Base-by-base conservation (phyloP, 345 rosid species). In the Durio zibethinus region DNA sequence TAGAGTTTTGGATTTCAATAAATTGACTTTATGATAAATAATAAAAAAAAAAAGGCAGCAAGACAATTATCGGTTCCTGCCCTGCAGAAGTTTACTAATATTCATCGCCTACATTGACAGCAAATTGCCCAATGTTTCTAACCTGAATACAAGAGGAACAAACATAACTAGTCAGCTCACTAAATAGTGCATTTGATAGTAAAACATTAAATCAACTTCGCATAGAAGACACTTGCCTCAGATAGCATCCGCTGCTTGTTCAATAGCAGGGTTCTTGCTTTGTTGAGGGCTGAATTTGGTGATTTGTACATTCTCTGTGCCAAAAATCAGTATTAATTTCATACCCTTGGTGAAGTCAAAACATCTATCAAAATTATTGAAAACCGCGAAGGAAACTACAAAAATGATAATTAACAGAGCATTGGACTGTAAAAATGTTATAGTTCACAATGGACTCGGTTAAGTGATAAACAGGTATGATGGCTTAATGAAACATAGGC, bases 231-330 rank as follows among this genome's bases (percentile, higher is more conserved):
- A 69, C 50, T 7, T 69, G 90, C 98, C 97, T 88, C 80, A 5
- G 97, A 85, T 67, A 87, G 74, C 97, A 91, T 87, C 79, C 97
- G 91, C 84, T 94, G 97, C 84, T 86, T 89, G 87, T 90, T 92
- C 80, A 94, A 75, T 66, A 69, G 85, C 80, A 87, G 94, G 23
- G 99, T 94, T 85, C 98, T 89, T 59, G 99, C 97, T 85, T 97
- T 94, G 75, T 85, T 94, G 52, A 80, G 54, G 20, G 78, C 85
- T 4, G 98, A 97, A 82, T 97, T 92, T 65, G 98, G 97, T 4
- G 99, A 97, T 72, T 77, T 86, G 73, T 52, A 88, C 87, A 92
- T 80, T 84, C 92, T 90, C 97, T 97, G 97, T 38, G 56, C 74
- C 66, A 77, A 62, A 50, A 79, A 21, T 61, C 20, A 52, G 72